Conservation (phyloP, 371 early-diverging fungal species). For the Cokeromyces recurvatus region DNA sequence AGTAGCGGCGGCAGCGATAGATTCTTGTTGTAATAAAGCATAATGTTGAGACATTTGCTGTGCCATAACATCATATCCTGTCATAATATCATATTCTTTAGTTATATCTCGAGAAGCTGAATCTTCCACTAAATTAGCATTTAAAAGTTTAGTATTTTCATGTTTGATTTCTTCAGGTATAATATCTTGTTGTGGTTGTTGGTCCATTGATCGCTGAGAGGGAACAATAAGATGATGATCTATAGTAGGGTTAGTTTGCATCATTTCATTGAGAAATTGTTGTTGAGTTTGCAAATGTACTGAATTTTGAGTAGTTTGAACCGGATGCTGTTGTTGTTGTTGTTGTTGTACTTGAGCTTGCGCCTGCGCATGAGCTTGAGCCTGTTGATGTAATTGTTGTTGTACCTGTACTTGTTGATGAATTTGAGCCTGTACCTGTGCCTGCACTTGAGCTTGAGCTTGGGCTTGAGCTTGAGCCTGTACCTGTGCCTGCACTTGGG, state of each 20-base stretch:
- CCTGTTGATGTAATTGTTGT: background rate
- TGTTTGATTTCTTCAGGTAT: constrained; percentile 15
- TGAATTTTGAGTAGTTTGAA: too few species aligned
- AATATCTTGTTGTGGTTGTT: constrained; percentile 1
- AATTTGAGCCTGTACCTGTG: background rate
- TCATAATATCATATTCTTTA: too few species aligned
- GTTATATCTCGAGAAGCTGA: too few species aligned
- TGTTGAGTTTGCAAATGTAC: constrained; percentile 1
- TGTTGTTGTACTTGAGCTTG: background rate
- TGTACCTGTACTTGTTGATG: too few species aligned
- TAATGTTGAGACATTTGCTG: constrained; percentile 26
- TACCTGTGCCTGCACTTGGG: background rate
- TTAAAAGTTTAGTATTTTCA: constrained; percentile 15
- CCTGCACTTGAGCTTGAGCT: background rate
- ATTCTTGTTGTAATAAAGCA: constrained; percentile 5
- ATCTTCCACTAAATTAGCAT: too few species aligned
- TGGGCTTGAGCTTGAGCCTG: background rate
- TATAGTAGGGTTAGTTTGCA: constrained; percentile 3
- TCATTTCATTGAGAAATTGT: constrained; percentile 6
- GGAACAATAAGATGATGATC: constrained; percentile 23
- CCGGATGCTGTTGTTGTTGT: constrained; percentile 1
- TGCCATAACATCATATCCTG: constrained; percentile 22
- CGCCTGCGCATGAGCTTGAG: background rate
- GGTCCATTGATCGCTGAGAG: constrained; percentile 10
- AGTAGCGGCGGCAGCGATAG: background rate